Percentiles rank a stretch among this genome's conserved stretches.
Conservation (phyloP, 108 stramenopile species). For the Nannochloropsis salina region DNA sequence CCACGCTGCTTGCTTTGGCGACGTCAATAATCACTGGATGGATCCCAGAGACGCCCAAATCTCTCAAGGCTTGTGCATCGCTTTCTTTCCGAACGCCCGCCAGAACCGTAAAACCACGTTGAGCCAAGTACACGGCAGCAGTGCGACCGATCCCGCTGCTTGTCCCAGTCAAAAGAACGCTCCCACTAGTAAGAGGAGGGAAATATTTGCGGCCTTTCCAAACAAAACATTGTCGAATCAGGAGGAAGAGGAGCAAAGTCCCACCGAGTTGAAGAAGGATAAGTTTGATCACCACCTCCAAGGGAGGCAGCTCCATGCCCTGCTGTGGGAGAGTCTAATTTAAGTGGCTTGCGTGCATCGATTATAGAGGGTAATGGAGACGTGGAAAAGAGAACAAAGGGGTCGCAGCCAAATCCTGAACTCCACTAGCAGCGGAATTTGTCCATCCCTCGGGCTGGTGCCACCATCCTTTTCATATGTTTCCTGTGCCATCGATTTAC, state of each 20-base stretch:
- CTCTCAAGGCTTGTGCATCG: conserved; percentile 18
- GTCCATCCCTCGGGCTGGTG: no score
- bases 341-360: no score
- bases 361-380: no score
- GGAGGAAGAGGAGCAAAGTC: background rate
- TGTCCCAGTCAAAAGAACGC: conserved; percentile 10
- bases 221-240: background rate
- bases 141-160: conserved; percentile 21
- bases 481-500: no score
- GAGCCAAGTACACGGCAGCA: conserved; percentile 22
- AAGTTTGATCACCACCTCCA: background rate
- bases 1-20: background rate
- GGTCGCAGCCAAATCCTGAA: no score
- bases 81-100: conserved; percentile 4
- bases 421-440: no score
- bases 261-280: background rate
- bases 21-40: conserved; percentile 15
- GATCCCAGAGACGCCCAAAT: background rate
- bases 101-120: conserved; percentile 11
- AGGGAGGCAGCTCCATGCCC: background rate
- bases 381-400: no score
- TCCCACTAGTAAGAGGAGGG: background rate
- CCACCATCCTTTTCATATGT: no score
- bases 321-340: background rate
- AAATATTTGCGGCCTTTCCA: conserved; percentile 20